Conservation (phyloP, 2,329 filamentous ascomycete species). For the Sarocladium kiliense region DNA sequence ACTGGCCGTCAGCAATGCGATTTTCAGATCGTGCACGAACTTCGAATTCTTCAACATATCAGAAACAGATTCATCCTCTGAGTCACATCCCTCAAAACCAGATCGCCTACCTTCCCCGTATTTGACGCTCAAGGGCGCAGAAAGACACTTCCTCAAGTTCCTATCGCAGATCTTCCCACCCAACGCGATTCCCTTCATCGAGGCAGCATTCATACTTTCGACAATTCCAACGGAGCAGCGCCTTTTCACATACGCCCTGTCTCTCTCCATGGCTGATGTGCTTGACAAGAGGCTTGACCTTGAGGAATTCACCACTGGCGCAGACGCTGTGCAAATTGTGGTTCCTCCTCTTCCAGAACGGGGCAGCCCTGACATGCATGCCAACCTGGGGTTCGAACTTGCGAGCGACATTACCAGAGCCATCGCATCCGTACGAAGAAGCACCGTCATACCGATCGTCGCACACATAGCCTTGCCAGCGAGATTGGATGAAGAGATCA, state of each 20-base stretch:
- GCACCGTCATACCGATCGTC: conserved; percentile 55
- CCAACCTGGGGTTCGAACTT: conserved; percentile 29
- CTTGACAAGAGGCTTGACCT: conserved; percentile 50
- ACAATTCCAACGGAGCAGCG: conserved; percentile 54
- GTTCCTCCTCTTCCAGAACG: conserved; percentile 23
- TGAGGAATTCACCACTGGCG: conserved; percentile 60
- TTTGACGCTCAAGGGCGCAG: conserved; percentile 61
- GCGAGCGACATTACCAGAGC: conserved; percentile 50
- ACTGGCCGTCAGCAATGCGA: conserved; percentile 48
- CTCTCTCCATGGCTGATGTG: conserved; percentile 54
- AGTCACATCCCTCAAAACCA: conserved; percentile 20
- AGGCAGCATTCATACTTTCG: conserved; percentile 61
- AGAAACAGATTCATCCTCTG: conserved; percentile 31
- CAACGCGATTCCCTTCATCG: conserved; percentile 50
- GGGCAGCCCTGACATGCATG: conserved; percentile 15
- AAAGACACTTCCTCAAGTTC: conserved; percentile 66
- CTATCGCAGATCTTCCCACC: conserved; percentile 54
- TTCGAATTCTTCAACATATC: conserved; percentile 74
- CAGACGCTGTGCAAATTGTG: conserved; percentile 61
- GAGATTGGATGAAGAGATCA: conserved; percentile 15
- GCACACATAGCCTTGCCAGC: conserved; percentile 40
- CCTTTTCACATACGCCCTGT: conserved; percentile 62
- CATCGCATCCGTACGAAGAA: conserved; percentile 56
- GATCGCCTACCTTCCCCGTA: conserved; percentile 46
- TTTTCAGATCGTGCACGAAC: conserved; percentile 64